Conservation (phyloP, 768 basidiomycete species). For the Mycena kentingensis region DNA sequence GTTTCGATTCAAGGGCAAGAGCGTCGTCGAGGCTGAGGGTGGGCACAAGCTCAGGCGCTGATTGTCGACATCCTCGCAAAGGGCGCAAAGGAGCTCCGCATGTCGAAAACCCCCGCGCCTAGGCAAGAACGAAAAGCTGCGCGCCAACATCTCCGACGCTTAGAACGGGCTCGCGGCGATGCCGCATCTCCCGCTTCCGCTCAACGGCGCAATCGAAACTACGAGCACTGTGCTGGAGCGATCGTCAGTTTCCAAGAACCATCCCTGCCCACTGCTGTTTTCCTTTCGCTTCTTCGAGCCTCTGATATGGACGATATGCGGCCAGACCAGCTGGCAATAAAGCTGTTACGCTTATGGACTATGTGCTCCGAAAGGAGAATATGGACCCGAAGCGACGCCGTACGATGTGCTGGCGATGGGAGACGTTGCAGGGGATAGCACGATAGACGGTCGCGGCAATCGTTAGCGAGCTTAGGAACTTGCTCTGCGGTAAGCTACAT, state of each 20-base stretch:
- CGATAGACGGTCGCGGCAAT: constrained; percentile 96
- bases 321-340: constrained; percentile 97
- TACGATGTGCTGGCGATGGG: constrained; percentile 95
- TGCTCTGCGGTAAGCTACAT: constrained; percentile 84
- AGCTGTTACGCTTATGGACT: constrained; percentile 99
- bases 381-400: constrained; percentile 88
- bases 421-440: constrained; percentile 88
- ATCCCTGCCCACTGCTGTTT: constrained; percentile 87
- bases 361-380: constrained; percentile 90
- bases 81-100: constrained; percentile 83
- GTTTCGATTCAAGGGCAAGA: constrained; percentile 85
- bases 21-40: constrained; percentile 78
- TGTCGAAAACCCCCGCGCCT: constrained; percentile 90
- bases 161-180: constrained; percentile 84
- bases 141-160: constrained; percentile 79
- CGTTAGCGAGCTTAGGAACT: constrained; percentile 84
- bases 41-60: constrained; percentile 87
- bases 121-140: constrained; percentile 96
- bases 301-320: constrained; percentile 99
- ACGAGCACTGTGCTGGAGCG: constrained; percentile 89
- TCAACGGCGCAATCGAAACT: constrained; percentile 84
- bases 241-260: constrained; percentile 96
- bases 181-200: constrained; percentile 80
- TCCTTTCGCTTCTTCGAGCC: constrained; percentile 92
- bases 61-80: constrained; percentile 85